Base-by-base conservation (phyloP, 441 rosid genomes). In the Adansonia rubrostipa region DNA sequence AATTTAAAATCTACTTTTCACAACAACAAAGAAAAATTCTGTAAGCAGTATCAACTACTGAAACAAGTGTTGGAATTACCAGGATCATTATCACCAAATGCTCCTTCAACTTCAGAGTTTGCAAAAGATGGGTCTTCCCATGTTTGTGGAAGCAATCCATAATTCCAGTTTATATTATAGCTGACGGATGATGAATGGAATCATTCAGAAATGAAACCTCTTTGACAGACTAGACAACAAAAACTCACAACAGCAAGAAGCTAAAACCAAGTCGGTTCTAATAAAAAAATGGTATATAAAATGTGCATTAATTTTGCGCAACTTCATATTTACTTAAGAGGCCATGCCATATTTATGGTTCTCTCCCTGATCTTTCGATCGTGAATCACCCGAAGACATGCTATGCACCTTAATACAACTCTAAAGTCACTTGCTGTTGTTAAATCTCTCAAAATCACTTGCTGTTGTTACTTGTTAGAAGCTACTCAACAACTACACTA, bases 91-190 rank as follows among this genome's bases (percentile, higher is more conserved):
- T 33, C 36, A 33, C 36, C 99, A 47, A 92, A 88, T 17, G 95
- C 94, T 53, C 96, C 98, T 82, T 92, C 97, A 80, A 93, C 96
- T 75, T 95, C 97, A 78, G 86, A 13, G 76, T 95, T 93, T 20
- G 96, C 91, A 10, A 83, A 79, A 78, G 96, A 80, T 58, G 99
- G 99, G 82, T 95, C 99, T 83, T 95, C 99, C 24, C 53, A 48
- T 48, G 53, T 48, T 48, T 48, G 53, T 48, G 53, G 53, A 0
- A 48, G 53, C 53, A 48, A 48, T 48, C 53, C 53, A 10, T 48
- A 48, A 9, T 48, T 48, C 53, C 53, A 48, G 53, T 48, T 48
- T 48, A 48, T 48, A 48, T 48, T 96, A 84, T 94, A 94, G 81
- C 98, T 93, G 83, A 64, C 11, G 47, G n/a, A n/a, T 19, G 44